phyloP scores from a whole-genome alignment of 768 basidiomycete genomes.

The Saitozyma podzolica region DNA sequence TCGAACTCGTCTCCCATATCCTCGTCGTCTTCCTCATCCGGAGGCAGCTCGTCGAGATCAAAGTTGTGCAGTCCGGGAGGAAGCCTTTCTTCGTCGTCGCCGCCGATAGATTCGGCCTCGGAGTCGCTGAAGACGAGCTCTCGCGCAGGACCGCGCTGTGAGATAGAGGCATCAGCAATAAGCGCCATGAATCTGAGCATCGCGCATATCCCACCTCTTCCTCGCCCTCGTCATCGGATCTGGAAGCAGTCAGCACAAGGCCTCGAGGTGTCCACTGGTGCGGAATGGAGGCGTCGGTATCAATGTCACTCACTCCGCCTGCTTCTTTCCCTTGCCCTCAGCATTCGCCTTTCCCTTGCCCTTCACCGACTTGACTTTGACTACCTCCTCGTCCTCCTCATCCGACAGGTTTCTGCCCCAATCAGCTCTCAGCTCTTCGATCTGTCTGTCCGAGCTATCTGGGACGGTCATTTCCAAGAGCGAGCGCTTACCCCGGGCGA shows the following conservation, averaged over 20 bases:
- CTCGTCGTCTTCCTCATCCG: slow-evolving; percentile 32
- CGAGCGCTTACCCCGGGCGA: slow-evolving; percentile 31
- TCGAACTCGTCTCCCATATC: slow-evolving; percentile 43
- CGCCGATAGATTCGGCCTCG: slow-evolving; percentile 30
- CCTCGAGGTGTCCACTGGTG: neutral
- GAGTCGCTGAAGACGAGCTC: slow-evolving; percentile 46
- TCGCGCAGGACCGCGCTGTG: slow-evolving; percentile 36
- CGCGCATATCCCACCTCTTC: slow-evolving; percentile 9
- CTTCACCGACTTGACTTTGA: slow-evolving; percentile 41
- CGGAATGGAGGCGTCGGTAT: slow-evolving; percentile 5
- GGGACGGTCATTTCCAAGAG: neutral
- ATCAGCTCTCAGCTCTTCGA: slow-evolving; percentile 10
- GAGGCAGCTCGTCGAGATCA: slow-evolving; percentile 12
- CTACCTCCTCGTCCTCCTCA: slow-evolving; percentile 42
- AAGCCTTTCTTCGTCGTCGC: slow-evolving; percentile 15
- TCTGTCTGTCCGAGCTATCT: too few relatives aligned
- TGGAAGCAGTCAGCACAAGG: neutral
- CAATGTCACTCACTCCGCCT: slow-evolving; percentile 22
- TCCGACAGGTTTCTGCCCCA: slow-evolving; percentile 36
- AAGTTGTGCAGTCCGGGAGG: slow-evolving; percentile 7
- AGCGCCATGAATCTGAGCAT: neutral
- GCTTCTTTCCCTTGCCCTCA: slow-evolving; percentile 13
- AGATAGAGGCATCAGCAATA: neutral
- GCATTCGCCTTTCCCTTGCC: slow-evolving; percentile 30
- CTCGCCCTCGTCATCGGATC: slow-evolving; percentile 21